Conservation (phyloP, 176 grass and related monocot genomes). For the Urochloa ruziziensis region DNA sequence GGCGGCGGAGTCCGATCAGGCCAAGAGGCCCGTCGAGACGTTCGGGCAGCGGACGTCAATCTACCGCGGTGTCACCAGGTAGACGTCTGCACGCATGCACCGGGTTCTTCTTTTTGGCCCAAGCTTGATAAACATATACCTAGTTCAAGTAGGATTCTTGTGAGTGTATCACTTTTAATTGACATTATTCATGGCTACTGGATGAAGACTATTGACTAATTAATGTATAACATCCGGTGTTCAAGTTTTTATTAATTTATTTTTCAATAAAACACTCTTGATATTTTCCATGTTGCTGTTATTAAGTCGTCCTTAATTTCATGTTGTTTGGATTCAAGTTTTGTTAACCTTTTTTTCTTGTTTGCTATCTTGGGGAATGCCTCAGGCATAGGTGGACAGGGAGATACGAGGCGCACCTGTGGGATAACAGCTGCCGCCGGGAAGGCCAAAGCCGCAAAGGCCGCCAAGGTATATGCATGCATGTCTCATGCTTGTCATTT, state of each 20-base stretch:
- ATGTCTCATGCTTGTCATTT: slow-evolving; percentile 19
- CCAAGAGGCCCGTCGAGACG: slow-evolving; percentile 46
- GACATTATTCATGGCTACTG: background rate
- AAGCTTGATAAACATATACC: background rate
- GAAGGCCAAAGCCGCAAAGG: slow-evolving; percentile 98
- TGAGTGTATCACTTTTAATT: background rate
- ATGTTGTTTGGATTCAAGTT: background rate
- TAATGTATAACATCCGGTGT: background rate
- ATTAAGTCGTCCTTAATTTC: no score
- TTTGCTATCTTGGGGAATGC: background rate
- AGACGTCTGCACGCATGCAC: background rate
- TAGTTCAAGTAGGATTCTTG: background rate
- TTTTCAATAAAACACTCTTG: background rate
- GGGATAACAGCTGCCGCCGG: slow-evolving; percentile 97
- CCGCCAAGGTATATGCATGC: slow-evolving; percentile 70
- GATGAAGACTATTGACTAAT: background rate
- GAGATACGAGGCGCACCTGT: slow-evolving; percentile 97
- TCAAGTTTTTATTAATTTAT: background rate
- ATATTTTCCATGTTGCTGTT: no score
- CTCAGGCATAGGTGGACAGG: slow-evolving; percentile 91
- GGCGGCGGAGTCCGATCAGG: slow-evolving; percentile 45
- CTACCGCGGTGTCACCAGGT: slow-evolving; percentile 95
- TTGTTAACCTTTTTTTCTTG: background rate
- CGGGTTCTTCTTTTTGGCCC: background rate
- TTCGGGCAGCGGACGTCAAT: slow-evolving; percentile 91